These are phyloP conservation scores for Alternaria consortialis DNA, from an alignment of 2,329 filamentous ascomycete species.

Conservation along the genomic window DNA sequence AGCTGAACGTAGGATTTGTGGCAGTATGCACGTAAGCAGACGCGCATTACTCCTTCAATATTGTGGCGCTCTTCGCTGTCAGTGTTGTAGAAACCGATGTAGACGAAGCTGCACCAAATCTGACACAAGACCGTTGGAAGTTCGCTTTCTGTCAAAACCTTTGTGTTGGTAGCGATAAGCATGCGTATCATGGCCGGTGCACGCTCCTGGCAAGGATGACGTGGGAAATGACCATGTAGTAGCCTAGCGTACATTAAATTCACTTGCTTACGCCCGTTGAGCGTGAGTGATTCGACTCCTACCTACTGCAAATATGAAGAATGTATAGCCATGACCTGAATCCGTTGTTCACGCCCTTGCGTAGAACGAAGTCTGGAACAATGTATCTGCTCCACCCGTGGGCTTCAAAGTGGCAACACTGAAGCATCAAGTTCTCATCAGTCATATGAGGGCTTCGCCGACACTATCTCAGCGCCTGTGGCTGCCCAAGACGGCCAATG, in stretches of 20 bases:
- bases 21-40: conserved; percentile 28
- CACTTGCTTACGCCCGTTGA: not conserved
- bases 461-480: not conserved
- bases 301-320: not conserved
- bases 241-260: not conserved
- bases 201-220: conserved; percentile 1
- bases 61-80: conserved; percentile 36
- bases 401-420: not conserved
- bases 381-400: not conserved
- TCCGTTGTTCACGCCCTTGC: not conserved
- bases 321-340: not conserved
- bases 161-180: not conserved
- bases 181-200: not conserved
- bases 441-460: not conserved
- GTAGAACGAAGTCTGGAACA: not conserved
- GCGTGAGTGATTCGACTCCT: not conserved
- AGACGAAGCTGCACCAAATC: conserved; percentile 10
- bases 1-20: conserved; percentile 13
- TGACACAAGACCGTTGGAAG: conserved; percentile 16
- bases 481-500: conserved; percentile 9
- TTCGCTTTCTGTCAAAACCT: conserved; percentile 20
- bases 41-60: conserved; percentile 25
- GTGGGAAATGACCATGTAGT: not conserved
- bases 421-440: not conserved
- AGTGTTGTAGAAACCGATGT: conserved; percentile 7